Evolutionary conservation across 805 yeast genomes (phyloP).

Genomic region (Schizosaccharomyces osmophilus): DNA sequence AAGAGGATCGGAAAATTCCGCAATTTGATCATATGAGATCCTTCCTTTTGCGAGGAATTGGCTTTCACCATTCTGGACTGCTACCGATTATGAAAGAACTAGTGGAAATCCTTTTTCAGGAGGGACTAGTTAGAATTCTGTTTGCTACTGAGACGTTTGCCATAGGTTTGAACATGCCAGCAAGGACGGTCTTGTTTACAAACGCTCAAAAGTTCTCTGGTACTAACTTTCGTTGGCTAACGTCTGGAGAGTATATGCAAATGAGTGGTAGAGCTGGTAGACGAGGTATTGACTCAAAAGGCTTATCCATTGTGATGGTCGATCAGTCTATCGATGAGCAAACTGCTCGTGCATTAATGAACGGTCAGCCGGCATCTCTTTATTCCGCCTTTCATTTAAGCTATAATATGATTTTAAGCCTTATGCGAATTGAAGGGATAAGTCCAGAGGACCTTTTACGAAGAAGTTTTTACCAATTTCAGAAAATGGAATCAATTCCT

Average conservation of each 20-base stretch:
- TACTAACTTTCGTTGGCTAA: slow-evolving; percentile 89
- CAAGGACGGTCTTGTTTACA: slow-evolving; percentile 93
- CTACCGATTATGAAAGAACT: slow-evolving; percentile 83
- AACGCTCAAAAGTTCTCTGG: slow-evolving; percentile 98
- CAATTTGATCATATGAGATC: slow-evolving; percentile 85
- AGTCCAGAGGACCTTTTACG: slow-evolving; percentile 94
- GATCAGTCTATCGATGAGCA: slow-evolving; percentile 98
- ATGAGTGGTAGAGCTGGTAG: slow-evolving; percentile 99
- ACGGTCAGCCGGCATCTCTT: slow-evolving; percentile 91
- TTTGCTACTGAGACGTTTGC: slow-evolving; percentile 97
- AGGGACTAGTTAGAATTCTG: slow-evolving; percentile 76
- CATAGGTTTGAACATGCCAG: slow-evolving; percentile 97
- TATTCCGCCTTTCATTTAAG: slow-evolving; percentile 96
- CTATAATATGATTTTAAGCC: slow-evolving; percentile 84
- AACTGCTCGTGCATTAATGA: slow-evolving; percentile 97
- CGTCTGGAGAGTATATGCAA: slow-evolving; percentile 97
- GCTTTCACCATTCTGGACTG: slow-evolving; percentile 93
- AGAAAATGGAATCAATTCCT: slow-evolving; percentile 78
- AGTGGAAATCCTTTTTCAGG: slow-evolving; percentile 87
- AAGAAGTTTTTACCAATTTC: slow-evolving; percentile 83
- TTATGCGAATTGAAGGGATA: slow-evolving; percentile 94
- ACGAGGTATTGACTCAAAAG: slow-evolving; percentile 96
- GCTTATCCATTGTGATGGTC: slow-evolving; percentile 96
- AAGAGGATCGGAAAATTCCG: slow-evolving; percentile 73
- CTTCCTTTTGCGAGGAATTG: slow-evolving; percentile 77